Base-by-base conservation (phyloP, 1,139 yeast genomes). In the Suhomyces bolitotheri region DNA sequence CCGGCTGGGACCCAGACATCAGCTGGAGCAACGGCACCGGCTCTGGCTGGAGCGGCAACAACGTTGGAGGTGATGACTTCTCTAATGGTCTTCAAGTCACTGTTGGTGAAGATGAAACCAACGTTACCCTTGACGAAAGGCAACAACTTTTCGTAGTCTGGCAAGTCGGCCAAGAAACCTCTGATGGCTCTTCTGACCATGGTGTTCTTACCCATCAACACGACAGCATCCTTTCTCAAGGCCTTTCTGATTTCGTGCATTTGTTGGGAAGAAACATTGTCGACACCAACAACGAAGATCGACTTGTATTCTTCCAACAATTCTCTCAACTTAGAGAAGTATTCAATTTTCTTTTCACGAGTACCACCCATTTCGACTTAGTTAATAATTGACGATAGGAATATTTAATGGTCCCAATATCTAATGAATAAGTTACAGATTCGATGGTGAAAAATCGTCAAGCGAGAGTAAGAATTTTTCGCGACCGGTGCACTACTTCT, bases 161-260 rank as follows among this genome's bases (percentile, higher is more conserved):
- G 97, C 75, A 88, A 80, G 69, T 90, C 97, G 61, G 83, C 39
- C 58, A 90, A 69, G 84, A 88, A 88, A 60, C 89, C 95, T 78
- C 97, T 89, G 80, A 92, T 77, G 67, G 98, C 99, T 80, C 98
- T 90, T 81, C 99, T 89, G 58, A 94, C 96, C 97, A 94, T 90
- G 81, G 99, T 94, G 96, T 92, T 92, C 87, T 92, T 92, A 81
- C 99, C 99, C 97, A 94, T 92, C 66, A 92, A 79, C 54, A 94
- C 90, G 56, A 85, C 92, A 62, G 92, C 98, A 45, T 82, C 84
- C 54, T 89, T 88, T 79, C 99, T 89, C 64, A 94, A 83, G 53
- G 88, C 75, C 82, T 85, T 89, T 84, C 99, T 90, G 78, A 89
- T 82, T 81, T 92, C 96, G 80, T 92, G 98, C 97, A 92, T 90